Conservation (phyloP, 1,284 basidiomycete genomes). For the Fomitopsis palustris region DNA sequence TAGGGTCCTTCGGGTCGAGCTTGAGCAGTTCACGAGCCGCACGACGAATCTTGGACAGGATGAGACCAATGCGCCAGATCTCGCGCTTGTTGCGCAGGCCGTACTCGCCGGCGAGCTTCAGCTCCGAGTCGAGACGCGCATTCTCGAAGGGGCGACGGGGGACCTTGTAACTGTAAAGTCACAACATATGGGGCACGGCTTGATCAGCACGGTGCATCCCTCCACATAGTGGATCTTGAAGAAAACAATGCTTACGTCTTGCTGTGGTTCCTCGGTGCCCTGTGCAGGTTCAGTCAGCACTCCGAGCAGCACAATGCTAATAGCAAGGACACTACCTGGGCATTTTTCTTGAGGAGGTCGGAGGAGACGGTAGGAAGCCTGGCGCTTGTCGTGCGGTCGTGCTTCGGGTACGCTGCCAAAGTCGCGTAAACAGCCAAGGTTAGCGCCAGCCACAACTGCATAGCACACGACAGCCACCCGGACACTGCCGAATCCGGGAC, state of each 20-base stretch:
- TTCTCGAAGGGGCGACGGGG: constrained; percentile 97
- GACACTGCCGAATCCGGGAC: constrained; percentile 19
- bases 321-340: constrained; percentile 59
- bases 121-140: constrained; percentile 97
- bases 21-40: constrained; percentile 99
- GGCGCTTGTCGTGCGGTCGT: constrained; percentile 24
- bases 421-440: constrained; percentile 22
- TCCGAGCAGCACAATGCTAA: constrained; percentile 9
- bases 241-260: constrained; percentile 76
- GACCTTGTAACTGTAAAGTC: constrained; percentile 86
- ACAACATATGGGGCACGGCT: constrained; percentile 56
- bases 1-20: constrained; percentile 99
- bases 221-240: constrained; percentile 70
- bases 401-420: constrained; percentile 18
- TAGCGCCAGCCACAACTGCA: constrained; percentile 40
- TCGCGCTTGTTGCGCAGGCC: constrained; percentile 99
- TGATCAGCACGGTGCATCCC: constrained; percentile 59
- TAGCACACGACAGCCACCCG: constrained; percentile 35
- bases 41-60: constrained; percentile 99
- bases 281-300: constrained; percentile 40
- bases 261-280: constrained; percentile 85
- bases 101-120: constrained; percentile 99
- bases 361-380: constrained; percentile 25
- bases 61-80: constrained; percentile 99
- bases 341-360: constrained; percentile 69